Percentiles rank a stretch among this genome's conserved stretches.
These are phyloP conservation scores for Diversispora epigaea DNA, from an alignment of 192 early-diverging fungal genomes.

Conservation along the genomic window DNA sequence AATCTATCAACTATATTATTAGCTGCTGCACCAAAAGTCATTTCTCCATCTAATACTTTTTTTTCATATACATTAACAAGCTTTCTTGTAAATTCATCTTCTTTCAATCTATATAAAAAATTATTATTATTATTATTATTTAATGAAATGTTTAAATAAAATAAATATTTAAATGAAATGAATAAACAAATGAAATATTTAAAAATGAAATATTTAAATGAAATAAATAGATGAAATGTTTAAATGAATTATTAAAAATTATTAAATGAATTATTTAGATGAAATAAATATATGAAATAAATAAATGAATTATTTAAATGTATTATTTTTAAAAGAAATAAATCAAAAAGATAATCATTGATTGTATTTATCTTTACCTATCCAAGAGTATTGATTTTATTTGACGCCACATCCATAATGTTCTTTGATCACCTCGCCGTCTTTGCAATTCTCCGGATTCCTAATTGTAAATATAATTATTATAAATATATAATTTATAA, in stretches of 20 bases:
- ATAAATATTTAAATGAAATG: too few relatives aligned
- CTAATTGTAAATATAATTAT: constrained; percentile 33
- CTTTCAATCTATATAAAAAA: constrained; percentile 41
- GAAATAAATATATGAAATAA: too few relatives aligned
- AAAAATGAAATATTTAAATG: too few relatives aligned
- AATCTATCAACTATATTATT: constrained; percentile 53
- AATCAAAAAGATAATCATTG: neutral
- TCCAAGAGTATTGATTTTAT: constrained; percentile 63
- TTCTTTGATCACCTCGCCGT: constrained; percentile 60
- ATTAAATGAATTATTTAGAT: too few relatives aligned
- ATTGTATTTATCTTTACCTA: constrained; percentile 46
- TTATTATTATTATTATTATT: neutral
- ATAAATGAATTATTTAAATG: too few relatives aligned
- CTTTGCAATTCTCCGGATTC: constrained; percentile 36
- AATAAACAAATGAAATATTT: too few relatives aligned
- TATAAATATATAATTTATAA: neutral
- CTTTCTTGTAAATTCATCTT: constrained; percentile 39
- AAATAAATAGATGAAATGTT: too few relatives aligned
- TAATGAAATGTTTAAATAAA: neutral
- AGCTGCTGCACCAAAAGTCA: constrained; percentile 53
- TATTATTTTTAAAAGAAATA: neutral
- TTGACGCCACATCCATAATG: constrained; percentile 71
- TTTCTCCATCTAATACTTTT: constrained; percentile 48
- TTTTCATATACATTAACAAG: constrained; percentile 43
- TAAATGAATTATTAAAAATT: too few relatives aligned